Conservation (phyloP, 78 protist species). For the Polysphondylium violaceum region DNA sequence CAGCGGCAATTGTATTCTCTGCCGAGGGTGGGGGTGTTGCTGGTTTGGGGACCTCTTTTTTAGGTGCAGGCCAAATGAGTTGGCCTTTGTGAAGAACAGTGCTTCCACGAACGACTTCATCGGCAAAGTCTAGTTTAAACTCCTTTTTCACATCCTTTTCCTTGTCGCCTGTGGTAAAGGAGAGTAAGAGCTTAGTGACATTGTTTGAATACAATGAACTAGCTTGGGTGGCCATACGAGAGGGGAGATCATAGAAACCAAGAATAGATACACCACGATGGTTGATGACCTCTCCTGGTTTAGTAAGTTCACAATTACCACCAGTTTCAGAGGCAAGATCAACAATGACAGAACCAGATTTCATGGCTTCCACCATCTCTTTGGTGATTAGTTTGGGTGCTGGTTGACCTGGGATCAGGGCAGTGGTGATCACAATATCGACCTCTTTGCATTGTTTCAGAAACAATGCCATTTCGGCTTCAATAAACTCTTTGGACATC, state of each 20-base stretch:
- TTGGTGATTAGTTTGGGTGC: slow-evolving; percentile 94
- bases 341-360: slow-evolving; percentile 96
- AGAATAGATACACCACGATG: slow-evolving; percentile 91
- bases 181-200: slow-evolving; percentile 83
- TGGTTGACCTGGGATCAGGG: slow-evolving; percentile 96
- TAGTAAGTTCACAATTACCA: slow-evolving; percentile 94
- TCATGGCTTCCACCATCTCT: slow-evolving; percentile 86
- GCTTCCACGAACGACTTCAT: slow-evolving; percentile 71
- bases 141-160: slow-evolving; percentile 27
- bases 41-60: slow-evolving; percentile 29
- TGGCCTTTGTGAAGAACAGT: slow-evolving; percentile 44
- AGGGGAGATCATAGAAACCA: slow-evolving; percentile 97
- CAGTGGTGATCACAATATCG: slow-evolving; percentile 99
- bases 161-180: slow-evolving; percentile 51
- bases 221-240: slow-evolving; percentile 93
- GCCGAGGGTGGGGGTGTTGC: background rate
- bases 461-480: slow-evolving; percentile 95
- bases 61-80: slow-evolving; percentile 69
- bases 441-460: slow-evolving; percentile 90
- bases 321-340: slow-evolving; percentile 99
- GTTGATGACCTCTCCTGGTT: slow-evolving; percentile 74
- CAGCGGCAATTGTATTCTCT: background rate
- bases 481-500: slow-evolving; percentile 94
- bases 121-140: slow-evolving; percentile 85
- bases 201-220: slow-evolving; percentile 91